These are phyloP conservation scores for Huntiella moniliformis DNA, from an alignment of 2,329 filamentous ascomycete genomes.

Conservation along the genomic window DNA sequence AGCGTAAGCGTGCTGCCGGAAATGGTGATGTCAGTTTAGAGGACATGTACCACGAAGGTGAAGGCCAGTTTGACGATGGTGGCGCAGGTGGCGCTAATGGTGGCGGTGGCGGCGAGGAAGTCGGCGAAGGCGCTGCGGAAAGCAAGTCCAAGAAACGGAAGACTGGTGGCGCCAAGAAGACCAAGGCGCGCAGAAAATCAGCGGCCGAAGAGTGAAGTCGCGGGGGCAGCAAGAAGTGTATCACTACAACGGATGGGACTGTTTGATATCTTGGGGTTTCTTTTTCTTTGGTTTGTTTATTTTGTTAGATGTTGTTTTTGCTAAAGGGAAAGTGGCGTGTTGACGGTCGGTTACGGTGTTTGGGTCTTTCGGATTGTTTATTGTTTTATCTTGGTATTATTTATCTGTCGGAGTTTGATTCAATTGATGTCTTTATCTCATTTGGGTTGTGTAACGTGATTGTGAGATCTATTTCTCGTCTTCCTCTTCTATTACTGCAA, in stretches of 20 bases:
- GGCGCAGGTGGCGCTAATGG: constrained; percentile 63
- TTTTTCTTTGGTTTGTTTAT: not conserved
- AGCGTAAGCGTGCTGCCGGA: constrained; percentile 30
- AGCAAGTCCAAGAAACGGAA: constrained; percentile 37
- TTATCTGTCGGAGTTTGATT: too few relatives aligned
- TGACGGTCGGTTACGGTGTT: too few relatives aligned
- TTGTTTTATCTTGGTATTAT: too few relatives aligned
- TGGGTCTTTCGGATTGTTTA: too few relatives aligned
- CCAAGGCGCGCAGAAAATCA: constrained; percentile 25
- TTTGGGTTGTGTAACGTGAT: too few relatives aligned
- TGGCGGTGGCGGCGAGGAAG: constrained; percentile 54
- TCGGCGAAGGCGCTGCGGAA: constrained; percentile 38
- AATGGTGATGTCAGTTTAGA: constrained; percentile 48
- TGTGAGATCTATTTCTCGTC: too few relatives aligned
- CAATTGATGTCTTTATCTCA: too few relatives aligned
- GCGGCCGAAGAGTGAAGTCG: not conserved
- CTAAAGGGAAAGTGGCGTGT: too few relatives aligned
- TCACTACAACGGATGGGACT: not conserved
- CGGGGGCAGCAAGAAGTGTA: not conserved
- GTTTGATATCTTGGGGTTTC: not conserved
- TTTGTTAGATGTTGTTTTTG: not conserved
- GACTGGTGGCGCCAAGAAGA: constrained; percentile 30
- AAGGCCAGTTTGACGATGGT: constrained; percentile 85
- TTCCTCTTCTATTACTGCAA: constrained; percentile 6
- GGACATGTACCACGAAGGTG: constrained; percentile 99